A percentile compares a stretch with the other conserved stretches of the same genome.
Conservation (phyloP, 1,284 basidiomycete genomes). For the Porogramme epimiltina region DNA sequence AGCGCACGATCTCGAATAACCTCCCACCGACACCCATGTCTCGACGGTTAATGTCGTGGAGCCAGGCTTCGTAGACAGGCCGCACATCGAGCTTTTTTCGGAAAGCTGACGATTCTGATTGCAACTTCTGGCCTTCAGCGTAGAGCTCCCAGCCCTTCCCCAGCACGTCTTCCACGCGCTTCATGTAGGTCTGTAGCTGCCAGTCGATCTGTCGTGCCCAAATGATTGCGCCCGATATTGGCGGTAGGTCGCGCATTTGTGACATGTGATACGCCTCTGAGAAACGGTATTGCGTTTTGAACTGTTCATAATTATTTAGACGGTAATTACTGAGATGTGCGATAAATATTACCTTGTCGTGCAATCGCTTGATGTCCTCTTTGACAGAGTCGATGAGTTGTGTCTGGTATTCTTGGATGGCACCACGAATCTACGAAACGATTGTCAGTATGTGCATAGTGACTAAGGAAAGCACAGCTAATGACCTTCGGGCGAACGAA, state of each 20-base stretch:
- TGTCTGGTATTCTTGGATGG: conserved; percentile 98
- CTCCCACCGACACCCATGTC: conserved; percentile 92
- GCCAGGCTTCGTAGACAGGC: conserved; percentile 95
- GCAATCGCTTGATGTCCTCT: conserved; percentile 93
- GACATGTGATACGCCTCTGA: conserved; percentile 98
- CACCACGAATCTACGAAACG: conserved; percentile 82
- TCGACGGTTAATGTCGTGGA: conserved; percentile 91
- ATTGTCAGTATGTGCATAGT: neutral
- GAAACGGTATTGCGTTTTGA: conserved; percentile 92
- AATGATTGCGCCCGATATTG: conserved; percentile 96
- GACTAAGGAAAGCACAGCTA: neutral
- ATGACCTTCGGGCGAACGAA: conserved; percentile 96
- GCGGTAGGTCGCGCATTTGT: conserved; percentile 95
- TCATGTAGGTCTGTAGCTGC: conserved; percentile 97
- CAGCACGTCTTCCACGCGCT: conserved; percentile 98
- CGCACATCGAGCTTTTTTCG: conserved; percentile 94
- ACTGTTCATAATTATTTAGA: conserved; percentile 46
- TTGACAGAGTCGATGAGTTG: conserved; percentile 98
- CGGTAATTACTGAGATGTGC: neutral
- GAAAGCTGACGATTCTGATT: conserved; percentile 90
- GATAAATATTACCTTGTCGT: conserved; percentile 76
- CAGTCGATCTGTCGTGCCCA: conserved; percentile 99
- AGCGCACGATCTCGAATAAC: conserved; percentile 92
- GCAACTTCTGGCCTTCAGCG: conserved; percentile 97
- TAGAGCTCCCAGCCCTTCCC: conserved; percentile 99